phyloP scores from a whole-genome alignment of 176 grass and related monocot species.

The Ensete ventricosum region DNA sequence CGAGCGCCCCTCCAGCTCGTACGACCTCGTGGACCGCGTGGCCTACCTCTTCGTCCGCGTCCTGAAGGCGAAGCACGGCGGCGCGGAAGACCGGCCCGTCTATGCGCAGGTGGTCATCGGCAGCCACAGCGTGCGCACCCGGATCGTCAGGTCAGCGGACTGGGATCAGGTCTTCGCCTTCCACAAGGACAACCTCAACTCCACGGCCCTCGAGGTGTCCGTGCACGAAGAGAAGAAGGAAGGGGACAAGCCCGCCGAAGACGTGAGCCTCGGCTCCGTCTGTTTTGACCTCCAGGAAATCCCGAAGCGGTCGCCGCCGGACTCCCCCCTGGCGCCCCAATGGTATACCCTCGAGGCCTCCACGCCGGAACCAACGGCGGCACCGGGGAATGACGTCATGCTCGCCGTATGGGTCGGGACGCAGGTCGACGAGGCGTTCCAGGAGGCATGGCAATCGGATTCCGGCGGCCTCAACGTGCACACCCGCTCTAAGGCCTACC shows the following conservation, averaged over 20 bases:
- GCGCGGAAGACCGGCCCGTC: slow-evolving; percentile 17
- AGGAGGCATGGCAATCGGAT: slow-evolving; percentile 94
- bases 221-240: slow-evolving; percentile 56
- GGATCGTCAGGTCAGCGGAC: slow-evolving; percentile 35
- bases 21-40: slow-evolving; percentile 81
- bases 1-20: slow-evolving; percentile 47
- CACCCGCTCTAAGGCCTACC: slow-evolving; percentile 91
- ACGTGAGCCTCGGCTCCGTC: slow-evolving; percentile 51
- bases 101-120: slow-evolving; percentile 71
- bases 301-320: slow-evolving; percentile 71
- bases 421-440: slow-evolving; percentile 92
- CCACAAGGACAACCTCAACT: slow-evolving; percentile 77
- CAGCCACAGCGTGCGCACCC: slow-evolving; percentile 61
- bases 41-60: slow-evolving; percentile 86
- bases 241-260: slow-evolving; percentile 25
- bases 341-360: slow-evolving; percentile 83
- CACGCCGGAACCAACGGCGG: slow-evolving; percentile 17
- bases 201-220: slow-evolving; percentile 67
- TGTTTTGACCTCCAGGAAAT: slow-evolving; percentile 79
- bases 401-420: slow-evolving; percentile 92
- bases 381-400: slow-evolving; percentile 59
- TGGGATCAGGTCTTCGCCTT: slow-evolving; percentile 98
- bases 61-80: slow-evolving; percentile 70
- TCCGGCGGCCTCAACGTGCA: slow-evolving; percentile 65
- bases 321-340: slow-evolving; percentile 89